A percentile compares a stretch with the other conserved stretches of the same genome.
Conservation (phyloP, 768 basidiomycete species). For the Lanmaoa pseudosensibilis region DNA sequence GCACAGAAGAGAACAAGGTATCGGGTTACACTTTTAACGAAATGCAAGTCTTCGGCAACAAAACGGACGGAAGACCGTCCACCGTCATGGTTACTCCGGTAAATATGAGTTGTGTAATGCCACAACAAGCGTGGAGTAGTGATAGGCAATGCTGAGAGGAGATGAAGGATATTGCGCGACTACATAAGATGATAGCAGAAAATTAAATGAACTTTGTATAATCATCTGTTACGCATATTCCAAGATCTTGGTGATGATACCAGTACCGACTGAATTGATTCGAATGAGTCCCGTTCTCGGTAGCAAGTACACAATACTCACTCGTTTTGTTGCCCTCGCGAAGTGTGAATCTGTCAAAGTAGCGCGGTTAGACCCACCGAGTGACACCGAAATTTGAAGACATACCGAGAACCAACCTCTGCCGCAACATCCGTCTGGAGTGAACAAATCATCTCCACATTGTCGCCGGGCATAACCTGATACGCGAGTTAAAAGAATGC, state of each 20-base stretch:
- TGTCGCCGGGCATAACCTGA: slow-evolving; percentile 96
- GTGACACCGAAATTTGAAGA: background rate
- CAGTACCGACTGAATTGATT: slow-evolving; percentile 73
- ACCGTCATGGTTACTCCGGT: background rate
- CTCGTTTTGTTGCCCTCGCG: slow-evolving; percentile 94
- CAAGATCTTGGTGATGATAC: slow-evolving; percentile 86
- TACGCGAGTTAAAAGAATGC: background rate
- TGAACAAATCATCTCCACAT: slow-evolving; percentile 87
- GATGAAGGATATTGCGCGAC: slow-evolving; percentile 19
- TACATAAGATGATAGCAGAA: slow-evolving; percentile 20
- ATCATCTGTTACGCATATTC: slow-evolving; percentile 35
- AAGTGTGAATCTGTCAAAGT: slow-evolving; percentile 66
- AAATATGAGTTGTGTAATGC: background rate
- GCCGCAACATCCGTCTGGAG: slow-evolving; percentile 85
- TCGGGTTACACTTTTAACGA: background rate
- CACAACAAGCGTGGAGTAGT: background rate
- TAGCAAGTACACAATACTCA: slow-evolving; percentile 36
- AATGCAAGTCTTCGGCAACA: background rate
- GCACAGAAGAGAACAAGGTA: no score
- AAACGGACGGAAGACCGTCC: background rate
- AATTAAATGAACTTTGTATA: slow-evolving; percentile 15
- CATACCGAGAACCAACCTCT: slow-evolving; percentile 81
- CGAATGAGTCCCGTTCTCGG: slow-evolving; percentile 12
- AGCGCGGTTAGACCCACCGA: background rate
- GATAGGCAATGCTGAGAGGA: slow-evolving; percentile 23